phyloP scores from a whole-genome alignment of 129 eudicot species.

The Scalesia atractyloides region DNA sequence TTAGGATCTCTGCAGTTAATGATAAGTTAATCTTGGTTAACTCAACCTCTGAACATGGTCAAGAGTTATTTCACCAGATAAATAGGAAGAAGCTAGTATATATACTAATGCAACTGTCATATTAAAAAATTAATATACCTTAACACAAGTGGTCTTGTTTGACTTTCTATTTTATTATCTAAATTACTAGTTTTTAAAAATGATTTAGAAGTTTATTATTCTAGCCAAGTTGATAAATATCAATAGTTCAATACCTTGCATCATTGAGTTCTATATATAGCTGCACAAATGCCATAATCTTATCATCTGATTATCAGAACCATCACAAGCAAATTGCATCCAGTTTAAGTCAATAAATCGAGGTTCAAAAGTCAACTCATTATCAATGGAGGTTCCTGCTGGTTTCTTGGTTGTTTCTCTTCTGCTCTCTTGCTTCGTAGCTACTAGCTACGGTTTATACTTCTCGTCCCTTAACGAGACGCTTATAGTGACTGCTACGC shows the following conservation, averaged over 20 bases:
- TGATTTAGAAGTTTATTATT: not conserved
- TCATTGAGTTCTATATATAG: conserved; percentile 31
- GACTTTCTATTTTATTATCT: conserved; percentile 22
- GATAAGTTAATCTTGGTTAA: conserved; percentile 22
- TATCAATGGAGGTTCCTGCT: conserved; percentile 42
- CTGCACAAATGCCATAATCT: conserved; percentile 19
- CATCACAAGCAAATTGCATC: conserved; percentile 17
- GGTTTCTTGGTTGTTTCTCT: conserved; percentile 30
- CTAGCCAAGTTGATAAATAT: conserved; percentile 19
- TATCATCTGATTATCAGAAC: conserved; percentile 6
- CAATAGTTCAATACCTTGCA: conserved; percentile 17
- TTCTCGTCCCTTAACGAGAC: conserved; percentile 49
- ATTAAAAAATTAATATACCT: not conserved
- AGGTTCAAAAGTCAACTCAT: conserved; percentile 14
- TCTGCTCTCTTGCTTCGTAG: conserved; percentile 37
- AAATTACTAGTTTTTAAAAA: not conserved
- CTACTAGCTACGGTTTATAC: conserved; percentile 36
- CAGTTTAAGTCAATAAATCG: not conserved
- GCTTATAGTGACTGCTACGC: conserved; percentile 44
- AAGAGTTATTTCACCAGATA: conserved; percentile 29
- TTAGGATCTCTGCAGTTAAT: conserved; percentile 9
- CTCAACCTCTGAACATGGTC: conserved; percentile 23
- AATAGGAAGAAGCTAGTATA: conserved; percentile 16
- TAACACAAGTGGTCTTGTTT: conserved; percentile 23
- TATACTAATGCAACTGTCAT: conserved; percentile 23